These are phyloP conservation scores for Dactylellina parvicollis DNA, from an alignment of 2,329 filamentous ascomycete species.

Conservation along the genomic window DNA sequence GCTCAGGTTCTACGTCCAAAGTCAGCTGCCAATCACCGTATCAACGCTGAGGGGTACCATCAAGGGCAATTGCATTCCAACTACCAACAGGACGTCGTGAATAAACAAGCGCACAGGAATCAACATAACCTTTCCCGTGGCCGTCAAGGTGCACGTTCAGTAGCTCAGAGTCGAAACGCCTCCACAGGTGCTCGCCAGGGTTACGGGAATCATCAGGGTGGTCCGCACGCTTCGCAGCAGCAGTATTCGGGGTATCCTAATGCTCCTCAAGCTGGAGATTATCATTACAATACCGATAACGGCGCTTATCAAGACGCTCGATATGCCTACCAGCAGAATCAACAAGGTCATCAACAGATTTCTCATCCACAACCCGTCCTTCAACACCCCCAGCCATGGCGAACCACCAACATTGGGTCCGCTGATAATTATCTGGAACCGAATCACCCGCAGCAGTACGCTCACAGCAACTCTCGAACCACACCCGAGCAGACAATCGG, in stretches of 20 bases:
- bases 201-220: constrained; percentile 13
- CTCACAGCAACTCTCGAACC: background rate
- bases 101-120: constrained; percentile 4
- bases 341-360: constrained; percentile 1
- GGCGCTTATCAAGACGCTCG: constrained; percentile 19
- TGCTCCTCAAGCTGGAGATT: background rate
- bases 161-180: constrained; percentile 29
- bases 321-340: background rate
- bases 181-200: constrained; percentile 19
- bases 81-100: constrained; percentile 20
- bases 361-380: constrained; percentile 17
- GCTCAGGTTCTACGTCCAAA: constrained; percentile 14
- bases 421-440: constrained; percentile 1
- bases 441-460: constrained; percentile 6
- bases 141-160: constrained; percentile 27
- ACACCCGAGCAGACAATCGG: constrained; percentile 26
- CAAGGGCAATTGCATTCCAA: constrained; percentile 2
- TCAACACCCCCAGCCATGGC: constrained; percentile 46
- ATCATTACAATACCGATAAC: constrained; percentile 16
- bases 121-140: constrained; percentile 30
- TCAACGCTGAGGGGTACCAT: constrained; percentile 18
- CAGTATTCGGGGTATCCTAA: background rate
- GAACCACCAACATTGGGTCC: background rate
- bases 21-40: constrained; percentile 21
- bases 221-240: background rate